phyloP scores from a whole-genome alignment of 371 early-diverging fungal genomes.

The Capniomyces stellatus region DNA sequence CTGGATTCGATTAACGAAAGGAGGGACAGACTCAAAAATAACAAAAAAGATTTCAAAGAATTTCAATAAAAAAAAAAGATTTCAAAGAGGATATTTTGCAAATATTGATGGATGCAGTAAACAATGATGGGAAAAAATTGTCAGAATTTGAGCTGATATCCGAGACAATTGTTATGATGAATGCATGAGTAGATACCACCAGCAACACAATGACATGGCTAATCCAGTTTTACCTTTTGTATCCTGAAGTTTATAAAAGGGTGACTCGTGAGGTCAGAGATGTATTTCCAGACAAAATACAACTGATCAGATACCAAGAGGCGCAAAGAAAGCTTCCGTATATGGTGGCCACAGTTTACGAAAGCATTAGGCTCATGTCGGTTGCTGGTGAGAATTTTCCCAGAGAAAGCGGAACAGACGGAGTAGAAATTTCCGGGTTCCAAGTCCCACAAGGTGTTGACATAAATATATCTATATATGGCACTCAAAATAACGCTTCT shows the following conservation, averaged over 20 bases:
- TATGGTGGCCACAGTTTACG: constrained; percentile 19
- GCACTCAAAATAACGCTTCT: constrained; percentile 9
- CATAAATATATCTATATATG: constrained; percentile 9
- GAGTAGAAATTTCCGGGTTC: constrained; percentile 8
- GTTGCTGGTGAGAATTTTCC: constrained; percentile 9
- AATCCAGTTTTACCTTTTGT: constrained; percentile 5
- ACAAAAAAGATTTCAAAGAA: not conserved
- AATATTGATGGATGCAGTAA: constrained; percentile 11
- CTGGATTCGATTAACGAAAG: not conserved
- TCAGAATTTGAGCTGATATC: constrained; percentile 8
- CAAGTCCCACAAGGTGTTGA: constrained; percentile 8
- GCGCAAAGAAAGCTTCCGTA: constrained; percentile 13
- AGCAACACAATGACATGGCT: constrained; percentile 7
- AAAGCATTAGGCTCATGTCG: constrained; percentile 17
- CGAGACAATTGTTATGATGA: constrained; percentile 12
- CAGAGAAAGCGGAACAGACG: constrained; percentile 12
- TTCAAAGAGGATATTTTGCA: constrained; percentile 25
- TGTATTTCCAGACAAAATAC: constrained; percentile 3
- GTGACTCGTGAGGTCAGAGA: constrained; percentile 4
- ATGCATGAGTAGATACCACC: constrained; percentile 17
- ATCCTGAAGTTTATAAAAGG: constrained; percentile 5
- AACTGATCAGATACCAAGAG: not conserved
- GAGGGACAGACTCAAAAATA: not conserved
- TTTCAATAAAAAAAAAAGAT: too few relatives aligned
- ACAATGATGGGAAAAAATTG: constrained; percentile 7